Percentiles rank a stretch among this genome's conserved stretches.
Evolutionary conservation across 2,329 filamentous ascomycete species (phyloP).

Genomic region (Berkeleyomyces basicola): DNA sequence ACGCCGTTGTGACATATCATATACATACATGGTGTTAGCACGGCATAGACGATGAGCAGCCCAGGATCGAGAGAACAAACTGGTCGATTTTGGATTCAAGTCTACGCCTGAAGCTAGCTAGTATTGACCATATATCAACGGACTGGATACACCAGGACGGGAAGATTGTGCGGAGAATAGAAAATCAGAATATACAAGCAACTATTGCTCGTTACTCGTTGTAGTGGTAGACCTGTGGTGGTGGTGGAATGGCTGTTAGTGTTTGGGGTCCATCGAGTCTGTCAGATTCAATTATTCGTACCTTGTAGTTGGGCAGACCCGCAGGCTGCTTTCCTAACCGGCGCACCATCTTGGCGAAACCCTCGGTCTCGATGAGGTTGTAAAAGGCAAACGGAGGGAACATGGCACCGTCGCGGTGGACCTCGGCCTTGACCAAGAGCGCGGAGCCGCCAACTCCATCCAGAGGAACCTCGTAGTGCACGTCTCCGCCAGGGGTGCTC

Average conservation of each 20-base stretch:
- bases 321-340: slow-evolving; percentile 70
- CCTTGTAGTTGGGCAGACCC: slow-evolving; percentile 94
- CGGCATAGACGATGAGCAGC: background rate
- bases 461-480: slow-evolving; percentile 50
- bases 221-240: slow-evolving; percentile 63
- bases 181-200: background rate
- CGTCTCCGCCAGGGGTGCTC: slow-evolving; percentile 37
- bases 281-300: slow-evolving; percentile 27
- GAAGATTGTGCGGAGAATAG: slow-evolving; percentile 1
- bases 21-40: background rate
- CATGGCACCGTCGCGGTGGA: slow-evolving; percentile 95
- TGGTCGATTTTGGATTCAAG: background rate
- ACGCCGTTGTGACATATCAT: background rate
- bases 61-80: background rate
- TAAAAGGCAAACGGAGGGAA: slow-evolving; percentile 95
- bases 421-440: slow-evolving; percentile 85
- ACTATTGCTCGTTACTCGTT: slow-evolving; percentile 47
- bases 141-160: background rate
- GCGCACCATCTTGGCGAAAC: slow-evolving; percentile 93
- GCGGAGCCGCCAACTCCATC: slow-evolving; percentile 92
- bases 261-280: background rate
- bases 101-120: background rate
- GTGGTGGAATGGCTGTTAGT: slow-evolving; percentile 10
- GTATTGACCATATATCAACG: slow-evolving; percentile 3
- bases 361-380: slow-evolving; percentile 92